phyloP scores from a whole-genome alignment of 2,329 filamentous ascomycete genomes.

The Leptographium flavum region DNA sequence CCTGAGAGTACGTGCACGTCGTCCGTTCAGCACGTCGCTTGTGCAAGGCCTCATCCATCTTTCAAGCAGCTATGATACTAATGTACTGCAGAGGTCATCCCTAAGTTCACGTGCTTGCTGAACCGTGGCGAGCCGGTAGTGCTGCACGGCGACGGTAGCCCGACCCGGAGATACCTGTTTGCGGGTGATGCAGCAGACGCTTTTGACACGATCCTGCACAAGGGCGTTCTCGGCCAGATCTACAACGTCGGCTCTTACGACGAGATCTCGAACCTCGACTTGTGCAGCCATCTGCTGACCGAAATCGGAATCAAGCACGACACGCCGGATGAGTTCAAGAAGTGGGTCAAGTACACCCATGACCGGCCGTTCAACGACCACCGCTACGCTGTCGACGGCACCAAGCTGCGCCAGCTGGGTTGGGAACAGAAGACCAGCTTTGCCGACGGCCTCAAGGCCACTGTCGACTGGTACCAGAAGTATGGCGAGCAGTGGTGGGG shows the following conservation, averaged over 20 bases:
- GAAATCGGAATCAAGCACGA: conserved; percentile 43
- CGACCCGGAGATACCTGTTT: conserved; percentile 63
- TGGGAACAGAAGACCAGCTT: conserved; percentile 57
- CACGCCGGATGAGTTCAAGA: conserved; percentile 36
- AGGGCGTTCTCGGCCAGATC: conserved; percentile 56
- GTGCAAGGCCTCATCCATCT: no score
- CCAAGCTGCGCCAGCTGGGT: conserved; percentile 50
- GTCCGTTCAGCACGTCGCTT: no score
- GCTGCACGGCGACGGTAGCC: conserved; percentile 63
- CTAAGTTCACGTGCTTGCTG: conserved; percentile 64
- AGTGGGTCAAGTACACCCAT: conserved; percentile 59
- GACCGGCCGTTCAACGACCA: conserved; percentile 70
- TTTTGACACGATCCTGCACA: conserved; percentile 73
- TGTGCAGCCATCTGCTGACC: conserved; percentile 51
- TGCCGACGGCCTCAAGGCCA: conserved; percentile 45
- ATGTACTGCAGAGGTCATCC: conserved; percentile 53
- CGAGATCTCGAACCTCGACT: conserved; percentile 59
- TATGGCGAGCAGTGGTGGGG: conserved; percentile 61
- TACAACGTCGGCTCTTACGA: conserved; percentile 74
- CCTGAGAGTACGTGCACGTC: conserved; percentile 52
- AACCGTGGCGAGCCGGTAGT: conserved; percentile 52
- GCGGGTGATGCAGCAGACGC: conserved; percentile 69
- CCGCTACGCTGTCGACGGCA: conserved; percentile 57
- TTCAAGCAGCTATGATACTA: neutral
- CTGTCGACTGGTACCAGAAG: conserved; percentile 54